Base-by-base conservation (phyloP, 1,284 basidiomycete genomes). In the Hemileia vastatrix region DNA sequence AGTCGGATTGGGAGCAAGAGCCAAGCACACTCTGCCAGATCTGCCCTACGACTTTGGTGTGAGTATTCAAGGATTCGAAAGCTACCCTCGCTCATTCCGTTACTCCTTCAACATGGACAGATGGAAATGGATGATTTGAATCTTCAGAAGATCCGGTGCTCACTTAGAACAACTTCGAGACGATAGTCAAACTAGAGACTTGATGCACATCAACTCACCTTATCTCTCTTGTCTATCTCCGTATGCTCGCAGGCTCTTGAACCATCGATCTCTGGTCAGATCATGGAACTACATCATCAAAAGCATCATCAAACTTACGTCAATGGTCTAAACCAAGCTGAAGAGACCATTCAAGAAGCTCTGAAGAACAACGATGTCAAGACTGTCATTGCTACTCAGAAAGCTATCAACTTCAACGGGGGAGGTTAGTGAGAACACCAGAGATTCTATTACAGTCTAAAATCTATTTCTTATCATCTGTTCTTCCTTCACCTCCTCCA, bases 371-470 rank as follows among this genome's bases (percentile, higher is more conserved):
- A 82, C 33, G 83, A 50, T 65, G 83, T 86, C 68, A 86, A 85
- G 77, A 86, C 88, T 76, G 82, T 84, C 74, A 94, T 98, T 76
- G 84, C 83, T 27, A 83, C 92, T 65, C 88, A 90, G 78, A 78
- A 84, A 18, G 88, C 89, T 15, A 81, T 92, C 78, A 90, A 88
- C 80, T 92, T 92, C 80, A 92, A 92, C 79, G 89, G 89, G 52
- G 89, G 89, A 76, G 89, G 88, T 81, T 72, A n/a, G n/a, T n/a
- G n/a, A n/a, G n/a, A n/a, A 76, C 81, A 76, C 23, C 45, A 51
- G 15, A 44, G 9, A 45, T 23, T 54, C 49, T 56, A 15, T 13
- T 8, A 13, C 21, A 2, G 23, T 23, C 53, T 61, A n/a, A 40
- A 40, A 23, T 24, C 27, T 36, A 6, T 33, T 23, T 40, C 86